Evolutionary conservation across 2,329 filamentous ascomycete species (phyloP).

Genomic region (Cladosporium velox): DNA sequence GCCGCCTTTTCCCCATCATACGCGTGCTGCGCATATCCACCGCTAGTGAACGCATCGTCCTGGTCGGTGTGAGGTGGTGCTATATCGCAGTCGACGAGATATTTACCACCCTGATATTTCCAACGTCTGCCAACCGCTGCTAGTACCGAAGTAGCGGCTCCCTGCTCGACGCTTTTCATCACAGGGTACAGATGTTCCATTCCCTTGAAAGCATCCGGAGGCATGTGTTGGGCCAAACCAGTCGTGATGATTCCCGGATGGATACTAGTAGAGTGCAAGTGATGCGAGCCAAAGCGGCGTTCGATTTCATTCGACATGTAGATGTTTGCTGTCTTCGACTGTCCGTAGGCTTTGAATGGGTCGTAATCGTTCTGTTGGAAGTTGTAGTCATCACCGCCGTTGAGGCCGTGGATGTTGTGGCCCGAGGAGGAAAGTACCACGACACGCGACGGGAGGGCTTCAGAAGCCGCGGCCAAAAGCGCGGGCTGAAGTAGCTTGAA

Average conservation of each 20-base stretch:
- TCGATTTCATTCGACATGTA: slow-evolving; percentile 56
- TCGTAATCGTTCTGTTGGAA: slow-evolving; percentile 27
- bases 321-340: slow-evolving; percentile 57
- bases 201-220: not conserved
- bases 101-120: not conserved
- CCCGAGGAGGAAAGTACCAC: slow-evolving; percentile 48
- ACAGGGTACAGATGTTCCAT: not conserved
- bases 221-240: not conserved
- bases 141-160: slow-evolving; percentile 52
- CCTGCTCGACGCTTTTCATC: slow-evolving; percentile 45
- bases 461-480: slow-evolving; percentile 41
- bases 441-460: slow-evolving; percentile 37
- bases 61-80: not conserved
- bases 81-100: not conserved
- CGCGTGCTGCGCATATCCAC: not conserved
- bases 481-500: slow-evolving; percentile 52
- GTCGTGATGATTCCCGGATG: slow-evolving; percentile 45
- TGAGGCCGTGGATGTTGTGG: slow-evolving; percentile 38
- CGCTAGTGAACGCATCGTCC: not conserved
- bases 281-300: slow-evolving; percentile 47
- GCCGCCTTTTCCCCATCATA: not conserved
- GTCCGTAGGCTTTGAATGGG: slow-evolving; percentile 44
- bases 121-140: slow-evolving; percentile 37
- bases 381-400: slow-evolving; percentile 39
- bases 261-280: slow-evolving; percentile 48